Conservation (phyloP, 2,329 filamentous ascomycete species). For the Fusarium floridanum region DNA sequence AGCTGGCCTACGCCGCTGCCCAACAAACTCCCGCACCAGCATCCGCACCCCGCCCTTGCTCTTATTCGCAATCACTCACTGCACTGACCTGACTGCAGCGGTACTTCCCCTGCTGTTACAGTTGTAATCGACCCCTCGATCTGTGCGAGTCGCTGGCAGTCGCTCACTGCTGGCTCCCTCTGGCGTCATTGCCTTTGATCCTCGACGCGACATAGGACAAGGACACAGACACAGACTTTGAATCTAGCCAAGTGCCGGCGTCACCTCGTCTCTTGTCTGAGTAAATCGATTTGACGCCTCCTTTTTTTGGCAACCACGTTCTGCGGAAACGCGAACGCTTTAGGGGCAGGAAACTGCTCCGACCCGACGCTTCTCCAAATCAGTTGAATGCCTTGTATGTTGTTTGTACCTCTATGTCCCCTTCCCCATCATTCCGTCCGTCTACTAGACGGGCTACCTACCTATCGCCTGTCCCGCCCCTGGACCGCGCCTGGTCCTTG, state of each 20-base stretch:
- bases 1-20: conserved; percentile 47
- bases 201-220: conserved; percentile 32
- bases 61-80: conserved; percentile 27
- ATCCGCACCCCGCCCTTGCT: conserved; percentile 25
- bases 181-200: conserved; percentile 26
- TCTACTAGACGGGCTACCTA: neutral
- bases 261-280: conserved; percentile 25
- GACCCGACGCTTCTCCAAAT: conserved; percentile 46
- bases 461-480: conserved; percentile 17
- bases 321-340: conserved; percentile 48
- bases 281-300: conserved; percentile 28
- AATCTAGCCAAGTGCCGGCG: conserved; percentile 38
- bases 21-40: conserved; percentile 27
- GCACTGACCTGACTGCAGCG: conserved; percentile 17
- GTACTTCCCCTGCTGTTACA: conserved; percentile 20
- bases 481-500: conserved; percentile 26
- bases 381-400: conserved; percentile 55
- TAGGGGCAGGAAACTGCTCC: conserved; percentile 51
- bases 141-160: conserved; percentile 20
- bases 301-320: conserved; percentile 35
- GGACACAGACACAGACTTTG: conserved; percentile 21
- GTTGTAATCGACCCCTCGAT: conserved; percentile 19
- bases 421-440: conserved; percentile 13
- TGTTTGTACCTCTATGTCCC: conserved; percentile 40
- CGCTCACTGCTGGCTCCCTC: neutral